A percentile compares a stretch with the other conserved stretches of the same genome.
phyloP scores from a whole-genome alignment of 2,329 filamentous ascomycete genomes.

The Penicillium sp. region DNA sequence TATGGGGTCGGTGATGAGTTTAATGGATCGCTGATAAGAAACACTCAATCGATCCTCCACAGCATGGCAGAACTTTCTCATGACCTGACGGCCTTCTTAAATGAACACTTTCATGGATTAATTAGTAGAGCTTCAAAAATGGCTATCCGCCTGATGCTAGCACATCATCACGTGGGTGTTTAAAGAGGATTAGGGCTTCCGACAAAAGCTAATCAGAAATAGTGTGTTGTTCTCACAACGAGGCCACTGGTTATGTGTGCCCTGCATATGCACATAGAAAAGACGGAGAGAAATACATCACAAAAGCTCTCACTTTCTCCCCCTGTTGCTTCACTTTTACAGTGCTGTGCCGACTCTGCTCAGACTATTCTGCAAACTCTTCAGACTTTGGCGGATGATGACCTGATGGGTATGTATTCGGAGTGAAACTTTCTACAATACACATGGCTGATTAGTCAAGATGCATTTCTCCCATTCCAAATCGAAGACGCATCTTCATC shows the following conservation, averaged over 20 bases:
- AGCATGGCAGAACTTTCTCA: slow-evolving; percentile 31
- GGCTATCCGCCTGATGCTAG: slow-evolving; percentile 31
- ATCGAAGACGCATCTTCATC: slow-evolving; percentile 50
- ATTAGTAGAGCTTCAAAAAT: slow-evolving; percentile 31
- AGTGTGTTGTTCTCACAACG: slow-evolving; percentile 34
- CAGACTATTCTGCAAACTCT: slow-evolving; percentile 32
- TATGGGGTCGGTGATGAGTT: slow-evolving; percentile 31
- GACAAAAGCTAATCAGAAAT: not conserved
- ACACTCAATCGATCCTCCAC: slow-evolving; percentile 31
- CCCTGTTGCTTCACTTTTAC: slow-evolving; percentile 28
- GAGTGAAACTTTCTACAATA: too few relatives aligned
- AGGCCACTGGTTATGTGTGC: slow-evolving; percentile 33
- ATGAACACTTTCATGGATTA: slow-evolving; percentile 29
- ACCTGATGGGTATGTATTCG: slow-evolving; percentile 22
- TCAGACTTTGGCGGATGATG: slow-evolving; percentile 28
- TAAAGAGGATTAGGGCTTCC: not conserved
- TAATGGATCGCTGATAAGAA: slow-evolving; percentile 27
- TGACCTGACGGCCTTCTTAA: slow-evolving; percentile 28
- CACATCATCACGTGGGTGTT: slow-evolving; percentile 31
- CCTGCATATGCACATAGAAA: slow-evolving; percentile 30
- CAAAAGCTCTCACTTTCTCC: slow-evolving; percentile 19
- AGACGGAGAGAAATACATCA: slow-evolving; percentile 21
- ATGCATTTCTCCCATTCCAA: slow-evolving; percentile 48
- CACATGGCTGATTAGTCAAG: slow-evolving; percentile 7
- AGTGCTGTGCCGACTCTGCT: slow-evolving; percentile 31